Conservation (phyloP, 345 rosid genomes). For the Brassica incana region DNA sequence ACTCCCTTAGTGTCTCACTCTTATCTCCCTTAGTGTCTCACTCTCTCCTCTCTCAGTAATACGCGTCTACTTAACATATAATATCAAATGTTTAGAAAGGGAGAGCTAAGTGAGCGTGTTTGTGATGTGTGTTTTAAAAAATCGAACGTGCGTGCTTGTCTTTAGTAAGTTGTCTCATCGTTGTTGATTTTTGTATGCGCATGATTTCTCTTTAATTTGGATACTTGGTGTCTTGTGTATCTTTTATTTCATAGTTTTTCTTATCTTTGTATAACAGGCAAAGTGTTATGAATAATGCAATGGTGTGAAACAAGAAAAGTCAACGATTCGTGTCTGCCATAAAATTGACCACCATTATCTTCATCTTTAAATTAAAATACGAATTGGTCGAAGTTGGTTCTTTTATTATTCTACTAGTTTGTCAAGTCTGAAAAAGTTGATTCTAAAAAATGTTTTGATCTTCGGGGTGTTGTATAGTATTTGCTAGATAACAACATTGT, state of each 20-base stretch:
- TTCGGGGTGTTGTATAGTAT: background rate
- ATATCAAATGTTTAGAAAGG: slow-evolving; percentile 17
- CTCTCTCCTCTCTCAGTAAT: background rate
- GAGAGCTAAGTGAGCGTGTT: background rate
- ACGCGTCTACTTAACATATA: slow-evolving; percentile 15
- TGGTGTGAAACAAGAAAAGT: background rate
- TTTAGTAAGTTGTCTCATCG: slow-evolving; percentile 29
- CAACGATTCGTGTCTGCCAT: slow-evolving; percentile 16
- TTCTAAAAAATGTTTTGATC: background rate
- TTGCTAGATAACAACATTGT: background rate
- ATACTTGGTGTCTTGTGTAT: slow-evolving; percentile 7
- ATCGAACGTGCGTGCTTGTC: slow-evolving; percentile 37
- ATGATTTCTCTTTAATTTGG: slow-evolving; percentile 9
- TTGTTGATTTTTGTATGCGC: slow-evolving; percentile 33
- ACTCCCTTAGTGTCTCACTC: slow-evolving; percentile 9
- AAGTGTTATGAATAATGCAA: background rate
- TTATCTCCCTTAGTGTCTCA: background rate
- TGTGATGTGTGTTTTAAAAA: slow-evolving; percentile 23
- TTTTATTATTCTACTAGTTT: background rate
- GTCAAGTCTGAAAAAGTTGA: background rate
- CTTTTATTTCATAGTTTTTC: background rate
- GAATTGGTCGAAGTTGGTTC: background rate
- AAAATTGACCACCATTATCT: background rate
- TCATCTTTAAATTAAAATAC: background rate
- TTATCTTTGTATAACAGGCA: background rate